A percentile compares a stretch with the other conserved stretches of the same genome.
Evolutionary conservation across 345 rosid species (phyloP).

Genomic region (Turritis glabra): DNA sequence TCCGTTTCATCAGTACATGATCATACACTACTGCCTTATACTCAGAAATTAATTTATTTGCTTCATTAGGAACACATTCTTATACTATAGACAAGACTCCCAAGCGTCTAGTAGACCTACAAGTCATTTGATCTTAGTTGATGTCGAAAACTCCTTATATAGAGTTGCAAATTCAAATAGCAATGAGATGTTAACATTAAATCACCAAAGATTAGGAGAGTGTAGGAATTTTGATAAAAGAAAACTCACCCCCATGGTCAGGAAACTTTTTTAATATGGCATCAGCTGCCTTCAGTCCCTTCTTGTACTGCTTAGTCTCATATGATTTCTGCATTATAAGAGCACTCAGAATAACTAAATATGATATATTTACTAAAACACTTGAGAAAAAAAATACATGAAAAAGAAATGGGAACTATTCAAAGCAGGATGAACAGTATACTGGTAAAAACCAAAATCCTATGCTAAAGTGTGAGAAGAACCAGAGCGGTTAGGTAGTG

Average conservation of each 20-base stretch:
- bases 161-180: neutral
- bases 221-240: neutral
- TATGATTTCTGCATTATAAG: conserved; percentile 81
- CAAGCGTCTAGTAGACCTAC: neutral
- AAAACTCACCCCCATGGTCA: conserved; percentile 90
- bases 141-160: neutral
- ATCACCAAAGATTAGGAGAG: neutral
- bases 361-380: neutral
- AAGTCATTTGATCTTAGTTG: neutral
- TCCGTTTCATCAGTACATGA: conserved; percentile 10
- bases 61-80: neutral
- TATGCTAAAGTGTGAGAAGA: conserved; percentile 1
- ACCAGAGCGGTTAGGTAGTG: neutral
- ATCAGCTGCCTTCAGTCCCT: conserved; percentile 99
- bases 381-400: neutral
- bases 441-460: neutral
- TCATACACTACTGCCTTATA: neutral
- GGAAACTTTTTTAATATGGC: conserved; percentile 95
- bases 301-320: conserved; percentile 98
- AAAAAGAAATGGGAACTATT: neutral
- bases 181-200: neutral
- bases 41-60: neutral
- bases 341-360: neutral
- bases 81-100: neutral
- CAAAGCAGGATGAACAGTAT: neutral